A percentile compares a stretch with the other conserved stretches of the same genome.
Evolutionary conservation across 441 rosid species (phyloP).

Genomic region (Raphanus hybrid): DNA sequence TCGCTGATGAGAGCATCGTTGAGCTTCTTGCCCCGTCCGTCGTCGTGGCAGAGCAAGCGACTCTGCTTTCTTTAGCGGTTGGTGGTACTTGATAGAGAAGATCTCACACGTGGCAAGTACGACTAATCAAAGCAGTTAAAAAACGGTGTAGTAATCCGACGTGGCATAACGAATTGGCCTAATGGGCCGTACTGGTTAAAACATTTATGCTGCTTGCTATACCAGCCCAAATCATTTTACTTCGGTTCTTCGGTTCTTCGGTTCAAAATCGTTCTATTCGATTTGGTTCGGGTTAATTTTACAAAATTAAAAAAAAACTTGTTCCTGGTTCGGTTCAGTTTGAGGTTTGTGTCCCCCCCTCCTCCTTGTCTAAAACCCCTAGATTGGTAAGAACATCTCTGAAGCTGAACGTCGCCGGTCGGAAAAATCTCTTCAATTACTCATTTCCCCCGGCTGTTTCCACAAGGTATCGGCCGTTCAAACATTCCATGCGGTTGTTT

Average conservation of each 20-base stretch:
- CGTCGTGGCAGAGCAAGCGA: constrained; percentile 23
- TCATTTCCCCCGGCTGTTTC: constrained; percentile 4
- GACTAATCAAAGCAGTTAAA: not conserved
- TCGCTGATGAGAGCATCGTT: constrained; percentile 40
- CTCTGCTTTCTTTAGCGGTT: constrained; percentile 14
- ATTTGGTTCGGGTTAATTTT: not conserved
- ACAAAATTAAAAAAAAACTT: not conserved
- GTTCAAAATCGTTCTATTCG: not conserved
- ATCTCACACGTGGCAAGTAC: constrained; percentile 38
- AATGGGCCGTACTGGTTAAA: not conserved
- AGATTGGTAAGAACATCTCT: constrained; percentile 3
- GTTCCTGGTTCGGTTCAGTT: constrained; percentile 10
- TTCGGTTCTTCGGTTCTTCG: not conserved
- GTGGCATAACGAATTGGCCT: constrained; percentile 12
- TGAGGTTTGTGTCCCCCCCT: not conserved
- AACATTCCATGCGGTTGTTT: constrained; percentile 37
- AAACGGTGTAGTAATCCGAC: not conserved
- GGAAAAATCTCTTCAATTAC: constrained; percentile 7
- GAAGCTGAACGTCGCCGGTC: constrained; percentile 20
- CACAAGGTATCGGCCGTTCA: constrained; percentile 1
- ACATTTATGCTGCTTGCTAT: not conserved
- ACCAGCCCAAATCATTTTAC: not conserved
- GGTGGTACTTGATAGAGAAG: constrained; percentile 32
- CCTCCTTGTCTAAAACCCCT: constrained; percentile 14
- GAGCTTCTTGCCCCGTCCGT: constrained; percentile 24